Base-by-base conservation (phyloP, 2,329 filamentous ascomycete species). In the Macroventuria anomochaeta region DNA sequence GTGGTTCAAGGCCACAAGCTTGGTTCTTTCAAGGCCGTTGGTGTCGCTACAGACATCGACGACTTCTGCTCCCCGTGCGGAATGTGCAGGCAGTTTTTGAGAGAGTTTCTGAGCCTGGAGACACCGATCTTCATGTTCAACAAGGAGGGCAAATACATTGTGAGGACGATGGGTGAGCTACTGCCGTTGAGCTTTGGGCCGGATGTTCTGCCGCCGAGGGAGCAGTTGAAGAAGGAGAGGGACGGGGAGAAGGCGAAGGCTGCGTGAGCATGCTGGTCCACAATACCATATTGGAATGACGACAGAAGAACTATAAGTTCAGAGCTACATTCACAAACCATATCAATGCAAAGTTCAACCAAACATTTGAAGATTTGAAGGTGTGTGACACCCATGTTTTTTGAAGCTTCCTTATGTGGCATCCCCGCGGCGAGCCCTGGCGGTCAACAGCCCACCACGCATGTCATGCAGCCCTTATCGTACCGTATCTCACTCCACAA, bases 111-210 rank as follows among this genome's bases (percentile, higher is more conserved):
- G 55, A 73, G 74, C 53, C 68, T 78, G 6, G 64, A 72, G 5
- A 86, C 85, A 53, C 93, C 92, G 0, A 83, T 99, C 51, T 86
- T 96, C 72, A 96, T 97, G 93, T 96, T 96, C 75, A 92, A 96
- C 74, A 88, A 87, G 73, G 83, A 92, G 58, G 88, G 87, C 2
- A 84, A 88, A 56, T 92, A 83, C 65, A 79, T 85, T n/a, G 85
- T 90, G 20, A 80, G 86, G 77, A 88, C 81, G 20, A 78, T 96
- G 51, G 85, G 86, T 60, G 81, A 91, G 67, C 58, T 83, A 53
- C 64, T 83, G 62, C 81, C 81, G 3, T 75, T 82, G 76, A 79
- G 77, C 57, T 83, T 83, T 68, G 80, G 81, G n/a, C 80, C 80
- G 11, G 78, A 81, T 51, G 76, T 78, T 55, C 60, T 83, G 61